Base-by-base conservation (phyloP, 805 yeast genomes). In the Lachancea sp. region DNA sequence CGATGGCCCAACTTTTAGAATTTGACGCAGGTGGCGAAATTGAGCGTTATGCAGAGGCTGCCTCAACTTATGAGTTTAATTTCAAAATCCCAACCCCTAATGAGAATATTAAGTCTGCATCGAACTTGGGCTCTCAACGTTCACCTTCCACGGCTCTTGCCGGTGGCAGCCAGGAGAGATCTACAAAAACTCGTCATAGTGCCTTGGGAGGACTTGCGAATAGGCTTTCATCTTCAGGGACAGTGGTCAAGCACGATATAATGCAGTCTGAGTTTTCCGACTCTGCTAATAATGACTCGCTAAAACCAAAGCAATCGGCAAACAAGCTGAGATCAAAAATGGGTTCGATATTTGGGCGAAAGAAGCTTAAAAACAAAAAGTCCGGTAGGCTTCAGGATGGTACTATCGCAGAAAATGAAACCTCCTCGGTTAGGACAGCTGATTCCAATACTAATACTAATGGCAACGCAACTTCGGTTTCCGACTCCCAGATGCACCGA, bases 291-390 rank as follows among this genome's bases (percentile, higher is more conserved):
- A 68, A 47, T 55, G 52, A 38, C 29, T 48, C 61, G 15, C 49
- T 48, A 31, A 56, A 56, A 34, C 49, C 53, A 23, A 60, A 58
- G 37, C 63, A 62, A 43, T 45, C 61, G 15, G 52, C 60, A 38
- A 60, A 60, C 34, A 71, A 70, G 34, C 60, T 84, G 51, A 77
- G 76, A 60, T 81, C 88, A 5, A 78, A 68, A 53, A 81, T 84
- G 42, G 94, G 94, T 8, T 80, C 92, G 1, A 74, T 84, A 46
- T 78, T 84, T 52, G 80, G 83, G 33, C 74, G 77, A 48, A 80
- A 75, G 58, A 78, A 76, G 52, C 68, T 69, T 46, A 65, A 67
- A 34, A 60, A 62, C 18, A 63, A 55, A 34, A 49, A 42, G 17
- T 22, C 54, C 25, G 36, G 36, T 18, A 32, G 24, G 28, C 29